Evolutionary conservation across 2,329 filamentous ascomycete genomes (phyloP), one percentile per base, ranked within the genome.

Genomic region (Claviceps fusiformis): DNA sequence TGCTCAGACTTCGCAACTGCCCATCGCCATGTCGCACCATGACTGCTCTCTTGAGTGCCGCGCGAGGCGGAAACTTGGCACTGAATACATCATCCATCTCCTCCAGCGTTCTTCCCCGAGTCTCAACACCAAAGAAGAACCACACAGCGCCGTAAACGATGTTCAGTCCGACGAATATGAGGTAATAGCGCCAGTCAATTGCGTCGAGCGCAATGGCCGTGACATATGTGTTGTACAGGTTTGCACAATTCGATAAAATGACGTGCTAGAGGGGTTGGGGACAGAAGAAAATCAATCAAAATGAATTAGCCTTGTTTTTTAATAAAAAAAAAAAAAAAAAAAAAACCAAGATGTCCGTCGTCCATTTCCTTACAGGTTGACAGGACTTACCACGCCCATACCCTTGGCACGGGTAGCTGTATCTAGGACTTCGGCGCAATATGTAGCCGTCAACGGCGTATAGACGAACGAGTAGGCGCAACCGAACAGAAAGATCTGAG

Each of bases 401-500:
- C 67, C 67, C 57, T 70, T 70, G 55, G 68, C 68, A 17, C 68
- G 62, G 5, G 64, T 69, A 1, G 63, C 61, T 4, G 65, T 68
- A 39, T 61, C 57, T 6, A 70, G 58, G 0, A 68, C 67, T 55
- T 70, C 68, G 0, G 65, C 68, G 29, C 67, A 68, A 52, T 69
- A 70, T 27, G 68, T 69, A 29, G 64, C 65, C 17, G 68, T 67
- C 2, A 78, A 65, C 0, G 76, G 74, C 0, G 75, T 79, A 70
- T 74, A 77, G 1, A 75, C 74, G 29, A 78, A 73, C 0, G 73
- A 75, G 61, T 77, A 78, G 1, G 75, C 72, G 35, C 76, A 72
- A 3, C 75, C 75, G 46, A 79, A 79, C 8, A 79, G 67, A 60
- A 76, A 78, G 48, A 80, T 75, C 62, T 68, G 55, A 53, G 33